Base-by-base conservation (phyloP, 495 filamentous ascomycete species). In the Penicillium alfredii region DNA sequence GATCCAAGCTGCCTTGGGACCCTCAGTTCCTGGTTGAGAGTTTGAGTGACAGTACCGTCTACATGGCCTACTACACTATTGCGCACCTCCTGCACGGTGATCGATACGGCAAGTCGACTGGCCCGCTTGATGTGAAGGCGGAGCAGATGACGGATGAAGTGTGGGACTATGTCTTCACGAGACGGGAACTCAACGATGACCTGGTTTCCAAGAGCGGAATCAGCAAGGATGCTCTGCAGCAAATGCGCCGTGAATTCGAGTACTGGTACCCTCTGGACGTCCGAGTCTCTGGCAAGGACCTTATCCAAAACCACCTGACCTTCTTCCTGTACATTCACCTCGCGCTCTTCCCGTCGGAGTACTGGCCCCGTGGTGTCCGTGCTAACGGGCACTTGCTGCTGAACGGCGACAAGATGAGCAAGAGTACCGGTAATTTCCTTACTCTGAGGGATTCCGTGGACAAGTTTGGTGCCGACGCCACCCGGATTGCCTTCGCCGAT, bases 61-160 rank as follows among this genome's bases (percentile, higher is more conserved):
- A 98, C 66, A 90, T 88, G 83, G 80, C 88, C 10, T 98, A 97
- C 68, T 98, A 98, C 66, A 95, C 92, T 6, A 78, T 98, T 44
- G 80, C 86, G 8, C 90, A 95, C 59, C 74, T 82, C 46, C 76
- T 98, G 14, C 88, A 94, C 64, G 76, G 66, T 30, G 82, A 87
- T 49, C 77, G 88, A 17, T 94, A 84, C 44, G 89, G 89, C 11
- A 78, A 77, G 41, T 69, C 78, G 34, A 68, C 72, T 33, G 89
- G 89, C 33, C 56, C 72, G 18, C 63, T 80, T 15, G 66, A 77
- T 38, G 68, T 95, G 42, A 80, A 71, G 22, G 68, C 89, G 1
- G 82, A 88, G 8, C 86, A 97, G 62, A 92, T 98, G 87, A 86
- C 71, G 23, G 90, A 96, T 49, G 89, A 94, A 45, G 84, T 94